Conservation (phyloP, 495 filamentous ascomycete genomes). For the Penicillium turbatum region DNA sequence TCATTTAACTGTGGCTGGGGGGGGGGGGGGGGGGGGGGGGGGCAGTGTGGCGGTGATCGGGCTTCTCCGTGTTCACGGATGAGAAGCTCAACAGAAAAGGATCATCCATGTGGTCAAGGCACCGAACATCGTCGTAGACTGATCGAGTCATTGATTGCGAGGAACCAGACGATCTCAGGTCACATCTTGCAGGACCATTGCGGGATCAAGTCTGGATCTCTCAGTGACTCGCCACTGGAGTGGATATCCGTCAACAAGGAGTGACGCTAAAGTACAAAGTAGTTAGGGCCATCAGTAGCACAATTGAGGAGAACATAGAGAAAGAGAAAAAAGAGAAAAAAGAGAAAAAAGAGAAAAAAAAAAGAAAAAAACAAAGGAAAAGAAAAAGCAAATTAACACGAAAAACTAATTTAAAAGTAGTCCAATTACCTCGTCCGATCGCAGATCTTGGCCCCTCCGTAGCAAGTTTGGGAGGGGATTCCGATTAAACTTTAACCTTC, state of each 20-base stretch:
- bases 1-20: neutral
- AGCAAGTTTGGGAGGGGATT: neutral
- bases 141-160: conserved; percentile 19
- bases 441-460: conserved; percentile 21
- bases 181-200: no score
- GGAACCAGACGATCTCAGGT: conserved; percentile 4
- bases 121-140: no score
- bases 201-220: conserved; percentile 21
- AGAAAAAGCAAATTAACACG: no score
- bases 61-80: conserved; percentile 2
- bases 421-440: conserved; percentile 25
- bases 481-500: conserved; percentile 17
- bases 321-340: no score
- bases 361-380: conserved; percentile 4
- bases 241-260: no score
- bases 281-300: no score
- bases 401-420: neutral
- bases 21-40: neutral
- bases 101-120: neutral
- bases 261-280: conserved; percentile 1
- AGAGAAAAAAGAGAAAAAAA: neutral
- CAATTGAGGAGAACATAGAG: no score
- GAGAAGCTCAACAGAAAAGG: neutral
- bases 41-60: conserved; percentile 6
- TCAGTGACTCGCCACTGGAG: neutral